Evolutionary conservation across 176 grass and related monocot genomes (phyloP).

Genomic region (Themeda triandra): DNA sequence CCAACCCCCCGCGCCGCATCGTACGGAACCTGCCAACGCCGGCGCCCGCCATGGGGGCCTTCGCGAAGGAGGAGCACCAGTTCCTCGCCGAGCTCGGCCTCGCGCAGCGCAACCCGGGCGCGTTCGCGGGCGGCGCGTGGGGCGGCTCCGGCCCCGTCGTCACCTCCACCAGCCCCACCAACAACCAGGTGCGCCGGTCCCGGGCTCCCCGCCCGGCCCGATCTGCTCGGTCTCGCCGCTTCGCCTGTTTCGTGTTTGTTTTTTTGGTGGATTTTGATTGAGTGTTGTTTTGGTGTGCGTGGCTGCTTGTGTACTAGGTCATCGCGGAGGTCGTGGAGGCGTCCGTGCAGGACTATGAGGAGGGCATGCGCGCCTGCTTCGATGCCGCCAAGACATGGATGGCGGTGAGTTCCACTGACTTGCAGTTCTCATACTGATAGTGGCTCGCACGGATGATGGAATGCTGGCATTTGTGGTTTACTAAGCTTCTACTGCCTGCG

Average conservation of each 20-base stretch:
- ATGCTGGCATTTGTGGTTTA: background rate
- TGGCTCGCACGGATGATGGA: background rate
- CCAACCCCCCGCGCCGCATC: background rate
- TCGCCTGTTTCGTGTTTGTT: background rate
- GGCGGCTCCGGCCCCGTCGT: constrained; percentile 55
- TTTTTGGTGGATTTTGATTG: constrained; percentile 18
- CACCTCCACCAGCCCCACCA: constrained; percentile 55
- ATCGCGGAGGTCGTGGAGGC: constrained; percentile 91
- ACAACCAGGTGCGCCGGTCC: constrained; percentile 62
- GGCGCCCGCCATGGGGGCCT: constrained; percentile 49
- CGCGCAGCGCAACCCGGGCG: constrained; percentile 64
- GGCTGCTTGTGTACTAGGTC: constrained; percentile 35
- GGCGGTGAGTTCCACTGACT: constrained; percentile 34
- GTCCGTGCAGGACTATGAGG: constrained; percentile 75
- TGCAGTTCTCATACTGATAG: background rate
- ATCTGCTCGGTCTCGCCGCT: constrained; percentile 5
- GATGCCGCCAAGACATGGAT: constrained; percentile 92
- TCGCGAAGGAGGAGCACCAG: constrained; percentile 74
- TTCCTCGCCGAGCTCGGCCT: constrained; percentile 97
- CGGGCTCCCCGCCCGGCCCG: background rate
- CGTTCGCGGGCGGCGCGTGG: constrained; percentile 73
- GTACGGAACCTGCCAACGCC: background rate
- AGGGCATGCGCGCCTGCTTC: constrained; percentile 71
- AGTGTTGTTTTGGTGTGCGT: background rate
- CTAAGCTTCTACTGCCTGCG: background rate